Evolutionary conservation across 495 filamentous ascomycete genomes (phyloP), one percentile per base, ranked within the genome.

Genomic region (Penicillium steckii): DNA sequence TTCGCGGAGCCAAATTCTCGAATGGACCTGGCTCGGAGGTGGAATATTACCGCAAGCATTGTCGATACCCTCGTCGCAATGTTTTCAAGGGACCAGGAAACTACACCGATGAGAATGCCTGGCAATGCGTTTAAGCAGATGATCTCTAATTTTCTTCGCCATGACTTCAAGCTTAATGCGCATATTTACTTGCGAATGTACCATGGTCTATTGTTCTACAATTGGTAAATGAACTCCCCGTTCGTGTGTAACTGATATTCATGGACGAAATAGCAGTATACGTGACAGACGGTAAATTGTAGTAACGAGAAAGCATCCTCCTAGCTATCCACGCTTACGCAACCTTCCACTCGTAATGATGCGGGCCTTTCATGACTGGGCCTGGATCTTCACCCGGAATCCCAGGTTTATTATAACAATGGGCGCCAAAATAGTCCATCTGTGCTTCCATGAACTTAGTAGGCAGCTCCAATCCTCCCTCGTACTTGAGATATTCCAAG

Each of bases 361-460:
- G 71, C 37, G 69, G 56, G 0, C 73, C 73, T 46, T 74, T 76
- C 30, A 56, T 56, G 13, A 70, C 67, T 0, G 61, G 67, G 4
- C 71, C 73, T 15, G 71, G 71, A 53, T 75, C 73, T 35, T 74
- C 73, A n/a, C 70, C 70, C 0, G 61, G 53, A 50, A 75, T 57
- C 9, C 69, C 66, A 0, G 69, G 67, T 49, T 71, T 71, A 58
- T 90, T 85, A 57, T 80, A 90, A 61, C 77, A 78, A 62, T 89
- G 85, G 8, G 77, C 76, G n/a, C 86, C 87, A 53, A 91, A 90
- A 53, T 82, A 89, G 62, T 90, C 85, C 73, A 90, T 73, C 67
- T 91, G 80, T 5, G 85, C 86, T 62, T 90, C 86, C 76, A 85
- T 85, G 57, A 90, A 90, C 59, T 81, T 76, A 8, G 86, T 88